Conservation (phyloP, 805 yeast genomes). For the Saturnispora quitensis region DNA sequence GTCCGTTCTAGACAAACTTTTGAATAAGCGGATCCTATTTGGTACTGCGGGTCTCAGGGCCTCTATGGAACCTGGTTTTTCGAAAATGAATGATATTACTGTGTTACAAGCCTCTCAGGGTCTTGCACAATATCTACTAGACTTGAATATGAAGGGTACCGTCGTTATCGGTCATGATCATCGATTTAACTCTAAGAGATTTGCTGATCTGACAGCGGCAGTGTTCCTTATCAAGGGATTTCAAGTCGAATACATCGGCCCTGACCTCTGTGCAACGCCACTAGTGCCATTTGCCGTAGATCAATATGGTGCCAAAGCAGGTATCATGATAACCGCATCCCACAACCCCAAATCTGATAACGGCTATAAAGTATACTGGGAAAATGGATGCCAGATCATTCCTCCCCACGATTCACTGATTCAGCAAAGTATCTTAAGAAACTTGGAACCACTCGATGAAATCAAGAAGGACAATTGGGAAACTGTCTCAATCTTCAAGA, state of each 20-base stretch:
- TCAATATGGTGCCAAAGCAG: constrained; percentile 52
- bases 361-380: constrained; percentile 91
- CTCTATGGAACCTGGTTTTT: constrained; percentile 84
- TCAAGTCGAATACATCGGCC: constrained; percentile 55
- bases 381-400: constrained; percentile 90
- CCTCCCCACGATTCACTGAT: constrained; percentile 82
- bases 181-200: constrained; percentile 66
- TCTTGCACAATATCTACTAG: constrained; percentile 41
- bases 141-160: constrained; percentile 25
- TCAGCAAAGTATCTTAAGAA: constrained; percentile 51
- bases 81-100: constrained; percentile 81
- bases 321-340: constrained; percentile 90
- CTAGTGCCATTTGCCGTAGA: constrained; percentile 85
- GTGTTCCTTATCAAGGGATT: constrained; percentile 64
- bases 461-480: constrained; percentile 29
- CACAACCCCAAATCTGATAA: constrained; percentile 82
- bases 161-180: constrained; percentile 91
- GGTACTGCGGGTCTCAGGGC: constrained; percentile 94
- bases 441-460: constrained; percentile 54
- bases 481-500: constrained; percentile 23
- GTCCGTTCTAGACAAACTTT: constrained; percentile 38
- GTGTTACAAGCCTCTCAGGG: constrained; percentile 89
- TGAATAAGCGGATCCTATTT: constrained; percentile 58
- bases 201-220: constrained; percentile 71
- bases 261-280: constrained; percentile 57